Evolutionary conservation across 441 rosid species (phyloP).

Genomic region (Sinapis alba): DNA sequence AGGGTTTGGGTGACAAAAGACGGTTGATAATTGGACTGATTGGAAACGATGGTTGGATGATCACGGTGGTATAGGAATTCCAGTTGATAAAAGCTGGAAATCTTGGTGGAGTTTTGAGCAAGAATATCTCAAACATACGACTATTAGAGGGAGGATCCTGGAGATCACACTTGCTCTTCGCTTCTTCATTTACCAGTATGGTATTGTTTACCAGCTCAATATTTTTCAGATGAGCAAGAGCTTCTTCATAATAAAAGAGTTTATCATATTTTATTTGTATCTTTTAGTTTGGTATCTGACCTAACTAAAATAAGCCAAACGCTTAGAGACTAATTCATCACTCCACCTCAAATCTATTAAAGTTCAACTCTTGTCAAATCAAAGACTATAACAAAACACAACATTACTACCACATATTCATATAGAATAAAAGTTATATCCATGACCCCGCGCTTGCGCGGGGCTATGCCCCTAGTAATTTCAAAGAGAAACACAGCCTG

Average conservation of each 20-base stretch:
- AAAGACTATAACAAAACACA: too few species aligned
- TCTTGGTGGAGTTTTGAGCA: conserved; percentile 98
- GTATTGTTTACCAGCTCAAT: conserved; percentile 95
- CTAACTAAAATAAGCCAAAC: too few species aligned
- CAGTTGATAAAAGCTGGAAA: conserved; percentile 83
- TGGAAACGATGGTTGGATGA: conserved; percentile 99
- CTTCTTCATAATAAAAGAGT: conserved; percentile 51
- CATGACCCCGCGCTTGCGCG: too few species aligned
- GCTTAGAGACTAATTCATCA: too few species aligned
- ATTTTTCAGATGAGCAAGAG: conserved; percentile 70
- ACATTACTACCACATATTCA: too few species aligned
- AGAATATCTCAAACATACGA: conserved; percentile 75
- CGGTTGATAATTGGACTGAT: conserved; percentile 94
- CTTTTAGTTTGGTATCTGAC: conserved; percentile 5
- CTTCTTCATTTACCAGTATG: conserved; percentile 87
- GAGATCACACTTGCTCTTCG: conserved; percentile 80
- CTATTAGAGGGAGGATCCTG: conserved; percentile 64
- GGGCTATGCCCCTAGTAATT: too few species aligned
- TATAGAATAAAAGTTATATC: too few species aligned
- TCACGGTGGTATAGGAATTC: conserved; percentile 94
- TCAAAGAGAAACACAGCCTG: too few species aligned
- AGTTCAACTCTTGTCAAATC: too few species aligned
- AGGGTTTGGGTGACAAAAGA: conserved; percentile 97
- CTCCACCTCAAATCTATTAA: too few species aligned
- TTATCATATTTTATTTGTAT: conserved; percentile 17